phyloP scores from a whole-genome alignment of 2,329 filamentous ascomycete genomes.

The Phaeophleospora eucalypticola region DNA sequence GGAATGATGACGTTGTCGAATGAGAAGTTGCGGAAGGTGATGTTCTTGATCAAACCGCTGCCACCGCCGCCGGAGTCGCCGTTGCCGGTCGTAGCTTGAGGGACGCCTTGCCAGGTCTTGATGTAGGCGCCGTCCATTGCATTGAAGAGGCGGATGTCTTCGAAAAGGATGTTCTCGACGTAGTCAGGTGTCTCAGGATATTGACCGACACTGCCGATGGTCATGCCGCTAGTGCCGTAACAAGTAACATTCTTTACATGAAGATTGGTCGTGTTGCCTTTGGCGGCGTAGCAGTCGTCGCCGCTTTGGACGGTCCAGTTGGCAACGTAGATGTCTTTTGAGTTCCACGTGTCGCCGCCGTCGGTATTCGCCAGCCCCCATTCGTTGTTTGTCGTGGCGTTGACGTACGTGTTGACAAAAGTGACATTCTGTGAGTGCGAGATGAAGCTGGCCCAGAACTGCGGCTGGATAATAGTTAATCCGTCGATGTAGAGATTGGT shows the following conservation, averaged over 20 bases:
- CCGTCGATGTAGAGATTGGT: constrained; percentile 48
- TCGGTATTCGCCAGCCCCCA: constrained; percentile 38
- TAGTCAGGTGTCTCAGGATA: constrained; percentile 48
- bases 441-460: constrained; percentile 55
- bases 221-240: constrained; percentile 50
- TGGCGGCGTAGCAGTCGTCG: constrained; percentile 53
- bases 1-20: constrained; percentile 20
- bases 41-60: constrained; percentile 40
- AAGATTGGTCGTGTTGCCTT: constrained; percentile 56
- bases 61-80: constrained; percentile 52
- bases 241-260: constrained; percentile 48
- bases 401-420: constrained; percentile 51
- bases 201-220: constrained; percentile 58
- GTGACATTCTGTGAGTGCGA: constrained; percentile 46
- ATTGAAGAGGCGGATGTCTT: constrained; percentile 42
- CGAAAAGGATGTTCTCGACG: constrained; percentile 48
- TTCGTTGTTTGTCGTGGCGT: constrained; percentile 24
- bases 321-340: constrained; percentile 49
- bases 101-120: constrained; percentile 55
- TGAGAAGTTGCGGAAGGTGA: constrained; percentile 35
- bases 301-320: constrained; percentile 51
- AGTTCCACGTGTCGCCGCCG: constrained; percentile 52
- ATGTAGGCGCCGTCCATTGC: constrained; percentile 29
- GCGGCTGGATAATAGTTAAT: constrained; percentile 52
- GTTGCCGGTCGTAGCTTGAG: constrained; percentile 49